Evolutionary conservation across 805 yeast genomes (phyloP), one percentile per base, ranked within the genome.

Genomic region (Metschnikowia matae): DNA sequence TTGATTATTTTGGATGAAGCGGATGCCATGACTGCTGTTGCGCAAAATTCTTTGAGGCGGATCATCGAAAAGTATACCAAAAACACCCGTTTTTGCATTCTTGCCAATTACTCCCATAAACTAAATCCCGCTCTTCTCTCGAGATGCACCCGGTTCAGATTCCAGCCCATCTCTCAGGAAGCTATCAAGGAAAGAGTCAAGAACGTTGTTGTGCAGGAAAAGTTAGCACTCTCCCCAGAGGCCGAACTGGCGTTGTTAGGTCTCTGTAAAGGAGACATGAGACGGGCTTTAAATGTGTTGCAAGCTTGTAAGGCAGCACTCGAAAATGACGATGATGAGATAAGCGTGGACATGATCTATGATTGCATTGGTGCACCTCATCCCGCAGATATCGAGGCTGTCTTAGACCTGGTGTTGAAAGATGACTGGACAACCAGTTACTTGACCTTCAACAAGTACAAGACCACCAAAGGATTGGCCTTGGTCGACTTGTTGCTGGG

Each of bases 321-420:
- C 31, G 65, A 59, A 29, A 70, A 68, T 21, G 75, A 63, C 6
- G 69, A 69, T 2, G 81, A 76, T 33, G 68, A 60, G 40, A 85
- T 94, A 38, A 79, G 85, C 29, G 80, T 78, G 31, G 83, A 82
- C 48, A 84, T 87, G 83, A 84, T 94, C 35, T 94, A 89, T 65
- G 96, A 91, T 55, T 91, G 97, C 65, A 85, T 94, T 32, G 99
- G 99, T 1, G 91, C 96, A 1, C 98, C 99, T 3, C 87, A 87
- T 55, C 98, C 98, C 1, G 78, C 76, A 37, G 96, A 91, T 57
- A 78, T 94, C 21, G 87, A 87, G 59, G 73, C 82, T 0, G 83
- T 90, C 4, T 70, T 94, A 52, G 85, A 85, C 54, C 80, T 95
- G 4, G 82, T 92, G 23, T 70, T 94, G 63, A 83, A 82, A 58